Percentiles rank a stretch among this genome's conserved stretches.
phyloP scores from a whole-genome alignment of 225 moss, liverwort and hornwort species.

The Pseudoscleropodium purum region DNA sequence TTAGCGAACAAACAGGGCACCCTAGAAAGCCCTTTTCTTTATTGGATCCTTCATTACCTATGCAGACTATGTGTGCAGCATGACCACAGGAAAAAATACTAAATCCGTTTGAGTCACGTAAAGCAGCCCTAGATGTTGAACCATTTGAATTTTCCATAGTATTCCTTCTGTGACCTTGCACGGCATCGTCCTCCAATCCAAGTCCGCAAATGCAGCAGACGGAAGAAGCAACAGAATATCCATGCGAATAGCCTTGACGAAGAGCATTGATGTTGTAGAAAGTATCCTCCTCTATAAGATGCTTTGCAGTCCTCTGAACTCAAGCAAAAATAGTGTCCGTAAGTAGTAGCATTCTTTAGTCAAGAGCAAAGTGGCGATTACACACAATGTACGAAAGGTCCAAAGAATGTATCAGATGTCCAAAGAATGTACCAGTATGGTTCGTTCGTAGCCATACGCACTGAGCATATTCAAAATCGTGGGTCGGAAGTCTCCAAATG shows the following conservation, averaged over 20 bases:
- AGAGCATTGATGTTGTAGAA: constrained; percentile 74
- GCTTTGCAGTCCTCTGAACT: constrained; percentile 87
- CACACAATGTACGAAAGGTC: not conserved
- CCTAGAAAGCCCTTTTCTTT: not conserved
- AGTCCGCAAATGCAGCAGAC: constrained; percentile 67
- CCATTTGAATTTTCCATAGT: constrained; percentile 15
- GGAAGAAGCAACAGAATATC: constrained; percentile 50
- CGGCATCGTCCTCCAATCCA: constrained; percentile 42
- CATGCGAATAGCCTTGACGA: constrained; percentile 59
- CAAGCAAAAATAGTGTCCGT: constrained; percentile 9
- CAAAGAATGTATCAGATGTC: constrained; percentile 10
- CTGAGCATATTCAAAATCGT: constrained; percentile 95
- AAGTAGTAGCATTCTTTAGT: not conserved
- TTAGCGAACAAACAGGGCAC: constrained; percentile 42
- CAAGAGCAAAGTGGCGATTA: not conserved
- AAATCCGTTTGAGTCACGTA: constrained; percentile 28
- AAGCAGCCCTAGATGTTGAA: constrained; percentile 8
- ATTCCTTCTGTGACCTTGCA: not conserved
- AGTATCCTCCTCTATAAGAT: constrained; percentile 80
- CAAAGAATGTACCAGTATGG: constrained; percentile 52
- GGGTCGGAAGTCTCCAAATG: constrained; percentile 89
- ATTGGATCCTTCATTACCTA: not conserved
- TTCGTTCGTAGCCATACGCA: constrained; percentile 86
- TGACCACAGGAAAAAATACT: constrained; percentile 55
- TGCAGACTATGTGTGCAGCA: constrained; percentile 45